Percentiles rank a stretch among this genome's conserved stretches.
Conservation (phyloP, 2,329 filamentous ascomycete genomes). For the Colletotrichum australisinense region DNA sequence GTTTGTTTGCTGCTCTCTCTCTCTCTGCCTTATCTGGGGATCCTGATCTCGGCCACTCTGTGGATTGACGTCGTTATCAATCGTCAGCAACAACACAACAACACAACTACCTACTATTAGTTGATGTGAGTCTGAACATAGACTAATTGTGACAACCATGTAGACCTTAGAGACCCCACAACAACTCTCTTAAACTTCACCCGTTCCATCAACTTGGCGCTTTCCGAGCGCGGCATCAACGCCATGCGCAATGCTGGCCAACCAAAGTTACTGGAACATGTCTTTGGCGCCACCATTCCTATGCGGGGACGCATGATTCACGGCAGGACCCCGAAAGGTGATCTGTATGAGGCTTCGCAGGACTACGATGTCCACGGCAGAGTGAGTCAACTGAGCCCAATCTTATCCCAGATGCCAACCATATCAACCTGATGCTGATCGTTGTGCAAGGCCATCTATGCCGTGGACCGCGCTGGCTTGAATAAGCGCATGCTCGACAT, state of each 20-base stretch:
- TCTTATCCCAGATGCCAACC: rapidly evolving
- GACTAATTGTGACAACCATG: constrained; percentile 4
- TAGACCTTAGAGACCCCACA: constrained; percentile 87
- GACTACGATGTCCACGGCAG: constrained; percentile 90
- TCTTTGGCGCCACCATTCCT: constrained; percentile 84
- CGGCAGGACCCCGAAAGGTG: constrained; percentile 70
- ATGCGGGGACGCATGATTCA: constrained; percentile 99
- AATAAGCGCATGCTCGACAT: constrained; percentile 88
- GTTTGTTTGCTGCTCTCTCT: background rate
- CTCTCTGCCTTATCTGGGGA: background rate
- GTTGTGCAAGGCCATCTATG: constrained; percentile 76
- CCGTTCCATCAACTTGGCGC: constrained; percentile 96
- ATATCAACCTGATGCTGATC: background rate
- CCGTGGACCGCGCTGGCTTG: constrained; percentile 84
- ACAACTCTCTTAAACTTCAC: constrained; percentile 94
- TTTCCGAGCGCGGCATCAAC: constrained; percentile 94
- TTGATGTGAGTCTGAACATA: background rate
- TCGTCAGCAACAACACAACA: background rate
- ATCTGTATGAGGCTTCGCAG: constrained; percentile 82
- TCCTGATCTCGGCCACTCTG: background rate
- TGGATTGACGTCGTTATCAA: background rate
- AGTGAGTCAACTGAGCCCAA: constrained; percentile 59
- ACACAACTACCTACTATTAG: background rate
- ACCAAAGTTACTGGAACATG: constrained; percentile 75
- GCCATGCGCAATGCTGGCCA: constrained; percentile 80